Percentiles rank a stretch among this genome's conserved stretches.
phyloP scores from a whole-genome alignment of 108 stramenopile species.

The Fragilaria radians region DNA sequence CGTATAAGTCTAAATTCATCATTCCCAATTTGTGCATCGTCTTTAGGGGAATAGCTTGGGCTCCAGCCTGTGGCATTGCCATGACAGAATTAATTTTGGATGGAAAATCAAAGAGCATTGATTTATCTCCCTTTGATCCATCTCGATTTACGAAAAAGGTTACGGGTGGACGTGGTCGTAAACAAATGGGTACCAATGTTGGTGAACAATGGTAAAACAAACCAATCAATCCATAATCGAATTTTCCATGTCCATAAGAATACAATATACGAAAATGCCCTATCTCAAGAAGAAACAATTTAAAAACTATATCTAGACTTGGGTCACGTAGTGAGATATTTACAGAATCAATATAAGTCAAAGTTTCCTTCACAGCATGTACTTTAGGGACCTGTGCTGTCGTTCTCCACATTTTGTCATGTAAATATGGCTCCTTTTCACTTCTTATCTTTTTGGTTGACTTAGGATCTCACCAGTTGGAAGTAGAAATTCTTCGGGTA shows the following conservation, averaged over 20 bases:
- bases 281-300: too few species aligned
- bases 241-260: too few species aligned
- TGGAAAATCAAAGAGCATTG: conserved; percentile 39
- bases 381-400: too few species aligned
- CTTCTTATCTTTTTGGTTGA: too few species aligned
- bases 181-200: conserved; percentile 51
- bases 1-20: background rate
- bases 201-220: conserved; percentile 77
- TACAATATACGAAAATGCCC: too few species aligned
- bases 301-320: too few species aligned
- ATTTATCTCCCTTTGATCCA: conserved; percentile 61
- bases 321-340: too few species aligned
- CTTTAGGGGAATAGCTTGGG: conserved; percentile 91
- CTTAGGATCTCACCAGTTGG: conserved; percentile 74
- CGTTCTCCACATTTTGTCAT: too few species aligned
- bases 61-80: conserved; percentile 82
- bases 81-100: conserved; percentile 89
- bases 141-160: conserved; percentile 43
- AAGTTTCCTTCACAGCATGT: too few species aligned
- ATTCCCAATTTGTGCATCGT: background rate
- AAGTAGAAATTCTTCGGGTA: conserved; percentile 55
- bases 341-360: too few species aligned
- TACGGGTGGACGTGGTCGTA: conserved; percentile 64
- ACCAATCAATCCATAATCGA: too few species aligned
- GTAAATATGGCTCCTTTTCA: too few species aligned